These are phyloP conservation scores for Metschnikowia arizonensis DNA, from an alignment of 805 yeast genomes.

Conservation along the genomic window DNA sequence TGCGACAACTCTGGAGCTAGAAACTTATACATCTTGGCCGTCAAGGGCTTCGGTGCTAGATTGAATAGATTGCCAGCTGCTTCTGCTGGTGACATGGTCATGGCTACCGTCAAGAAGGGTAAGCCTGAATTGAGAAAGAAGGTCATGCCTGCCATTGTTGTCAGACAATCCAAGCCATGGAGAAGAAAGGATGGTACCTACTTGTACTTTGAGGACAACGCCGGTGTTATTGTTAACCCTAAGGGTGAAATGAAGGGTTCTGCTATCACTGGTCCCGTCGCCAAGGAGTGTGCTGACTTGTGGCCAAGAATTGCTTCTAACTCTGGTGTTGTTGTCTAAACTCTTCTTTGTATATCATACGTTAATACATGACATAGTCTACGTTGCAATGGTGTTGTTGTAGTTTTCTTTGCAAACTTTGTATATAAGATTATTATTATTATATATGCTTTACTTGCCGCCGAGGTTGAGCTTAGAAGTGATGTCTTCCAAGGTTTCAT, in stretches of 20 bases:
- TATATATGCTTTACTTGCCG: neutral
- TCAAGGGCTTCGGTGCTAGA: conserved; percentile 99
- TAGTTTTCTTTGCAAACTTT: too few species aligned
- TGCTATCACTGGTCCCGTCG: conserved; percentile 99
- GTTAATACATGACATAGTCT: conserved; percentile 17
- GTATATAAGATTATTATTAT: too few species aligned
- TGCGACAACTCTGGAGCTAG: conserved; percentile 99
- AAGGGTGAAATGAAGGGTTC: conserved; percentile 99
- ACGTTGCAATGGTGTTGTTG: conserved; percentile 1
- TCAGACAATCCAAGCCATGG: conserved; percentile 99
- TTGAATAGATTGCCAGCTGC: conserved; percentile 99
- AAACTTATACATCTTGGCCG: conserved; percentile 97
- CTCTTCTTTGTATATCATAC: conserved; percentile 18
- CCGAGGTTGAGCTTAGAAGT: conserved; percentile 9
- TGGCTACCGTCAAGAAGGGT: conserved; percentile 99
- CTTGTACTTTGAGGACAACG: conserved; percentile 99
- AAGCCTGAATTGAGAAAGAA: conserved; percentile 99
- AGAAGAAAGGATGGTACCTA: conserved; percentile 99
- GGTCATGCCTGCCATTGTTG: conserved; percentile 99
- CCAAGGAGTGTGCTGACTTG: conserved; percentile 99
- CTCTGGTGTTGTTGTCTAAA: conserved; percentile 99
- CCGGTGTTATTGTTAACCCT: conserved; percentile 99
- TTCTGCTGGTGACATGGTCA: conserved; percentile 99
- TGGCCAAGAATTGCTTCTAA: conserved; percentile 99
- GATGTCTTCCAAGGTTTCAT: conserved; percentile 6